These are phyloP conservation scores for Didymella keratinophila DNA, from an alignment of 2,329 filamentous ascomycete genomes.

Conservation along the genomic window DNA sequence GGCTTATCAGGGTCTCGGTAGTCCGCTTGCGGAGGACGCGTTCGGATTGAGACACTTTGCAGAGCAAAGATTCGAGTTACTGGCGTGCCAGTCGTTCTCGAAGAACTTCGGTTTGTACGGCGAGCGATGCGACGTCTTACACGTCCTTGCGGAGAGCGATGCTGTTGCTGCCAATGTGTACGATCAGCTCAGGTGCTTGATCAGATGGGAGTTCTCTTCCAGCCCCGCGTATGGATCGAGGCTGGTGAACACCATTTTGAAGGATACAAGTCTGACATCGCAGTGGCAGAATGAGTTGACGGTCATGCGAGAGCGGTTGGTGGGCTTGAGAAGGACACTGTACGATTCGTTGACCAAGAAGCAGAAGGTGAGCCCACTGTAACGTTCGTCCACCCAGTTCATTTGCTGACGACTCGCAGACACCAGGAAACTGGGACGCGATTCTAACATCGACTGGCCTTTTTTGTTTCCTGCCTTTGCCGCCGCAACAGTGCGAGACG, in stretches of 20 bases:
- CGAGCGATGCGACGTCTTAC: neutral
- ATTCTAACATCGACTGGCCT: neutral
- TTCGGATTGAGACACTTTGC: neutral
- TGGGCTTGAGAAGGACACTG: neutral
- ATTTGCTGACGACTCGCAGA: neutral
- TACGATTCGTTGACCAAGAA: neutral
- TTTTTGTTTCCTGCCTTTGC: neutral
- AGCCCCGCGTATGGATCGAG: neutral
- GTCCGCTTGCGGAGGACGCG: neutral
- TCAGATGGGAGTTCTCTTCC: neutral
- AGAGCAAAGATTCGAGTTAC: neutral
- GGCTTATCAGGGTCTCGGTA: neutral
- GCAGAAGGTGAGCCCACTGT: neutral
- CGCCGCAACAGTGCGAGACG: constrained; percentile 24
- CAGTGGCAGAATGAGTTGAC: neutral
- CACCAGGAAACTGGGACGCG: neutral
- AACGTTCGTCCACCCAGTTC: neutral
- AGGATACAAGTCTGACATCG: neutral
- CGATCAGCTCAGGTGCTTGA: neutral
- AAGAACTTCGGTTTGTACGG: neutral
- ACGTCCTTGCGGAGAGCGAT: neutral
- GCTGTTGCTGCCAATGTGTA: neutral
- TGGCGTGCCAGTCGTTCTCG: neutral
- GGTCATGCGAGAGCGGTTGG: neutral
- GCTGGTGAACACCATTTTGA: neutral